Base-by-base conservation (phyloP, 1,284 basidiomycete species). In the Earliella scabrosa region DNA sequence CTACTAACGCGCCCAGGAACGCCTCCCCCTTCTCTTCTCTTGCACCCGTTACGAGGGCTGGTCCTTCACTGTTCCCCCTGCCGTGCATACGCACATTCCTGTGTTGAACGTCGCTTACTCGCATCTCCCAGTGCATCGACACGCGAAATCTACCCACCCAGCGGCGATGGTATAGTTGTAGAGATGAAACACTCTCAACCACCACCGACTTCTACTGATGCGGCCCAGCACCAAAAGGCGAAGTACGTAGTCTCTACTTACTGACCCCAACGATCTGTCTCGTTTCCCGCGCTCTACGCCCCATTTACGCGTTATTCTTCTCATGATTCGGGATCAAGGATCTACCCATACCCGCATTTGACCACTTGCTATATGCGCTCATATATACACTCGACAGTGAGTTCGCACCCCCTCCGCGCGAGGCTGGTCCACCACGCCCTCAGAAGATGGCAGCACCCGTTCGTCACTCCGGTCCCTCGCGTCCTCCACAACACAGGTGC, bases 401-500 rank as follows among this genome's bases (percentile, higher is more conserved):
- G 13, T 14, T 36, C 16, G 34, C 46, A 38, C 18, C 47, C 18
- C 41, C 10, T 11, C 46, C 47, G 18, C 32, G 27, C 23, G 24
- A 27, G 7, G 32, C 23, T 5, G 44, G 31, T 18, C 14, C 44
- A 18, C 23, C n/a, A 11, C 54, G 23, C 13, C 31, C 41, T 7
- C 21, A 21, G 31, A n/a, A n/a, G n/a, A n/a, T n/a, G n/a, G n/a
- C n/a, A n/a, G n/a, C 34, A 31, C 5, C 43, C 9, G 9, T 20
- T 32, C 46, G 24, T 20, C 46, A 46, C 31, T 29, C 43, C 7
- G 43, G 38, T 32, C 11, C 32, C 39, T 32, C 53, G 20, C 53
- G 48, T n/a, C 34, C 18, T 18, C 29, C 43, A 4, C 36, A 27
- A 21, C 29, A 39, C 20, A 56, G 54, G 54, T 56, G 34, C 31